These are phyloP conservation scores for Cephaloascus albidus DNA, from an alignment of 805 yeast genomes.

Conservation along the genomic window DNA sequence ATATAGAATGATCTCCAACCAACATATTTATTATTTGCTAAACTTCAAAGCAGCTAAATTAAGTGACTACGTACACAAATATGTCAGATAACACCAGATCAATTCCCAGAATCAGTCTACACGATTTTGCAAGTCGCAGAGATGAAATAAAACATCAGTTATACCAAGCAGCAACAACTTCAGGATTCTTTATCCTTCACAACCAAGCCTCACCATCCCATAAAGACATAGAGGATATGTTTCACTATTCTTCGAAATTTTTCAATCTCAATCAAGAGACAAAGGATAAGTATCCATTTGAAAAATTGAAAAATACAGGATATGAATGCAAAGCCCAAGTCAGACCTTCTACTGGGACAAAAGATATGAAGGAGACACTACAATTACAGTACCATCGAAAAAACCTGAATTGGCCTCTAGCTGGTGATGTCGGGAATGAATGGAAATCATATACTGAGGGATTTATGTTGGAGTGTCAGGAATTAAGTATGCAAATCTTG, in stretches of 20 bases:
- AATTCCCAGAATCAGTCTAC: constrained; percentile 18
- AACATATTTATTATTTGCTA: no score
- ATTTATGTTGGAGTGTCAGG: constrained; percentile 14
- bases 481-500: constrained; percentile 13
- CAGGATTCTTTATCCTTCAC: constrained; percentile 19
- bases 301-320: constrained; percentile 20
- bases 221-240: constrained; percentile 16
- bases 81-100: no score
- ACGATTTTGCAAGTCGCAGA: constrained; percentile 11
- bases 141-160: constrained; percentile 19
- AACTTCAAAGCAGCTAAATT: no score
- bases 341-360: constrained; percentile 23
- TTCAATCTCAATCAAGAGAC: constrained; percentile 12
- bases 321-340: constrained; percentile 20
- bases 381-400: constrained; percentile 20
- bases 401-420: constrained; percentile 19
- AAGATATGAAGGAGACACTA: constrained; percentile 19
- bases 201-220: constrained; percentile 20
- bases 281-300: constrained; percentile 18
- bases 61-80: no score
- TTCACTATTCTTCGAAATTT: constrained; percentile 11
- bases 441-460: constrained; percentile 13
- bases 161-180: constrained; percentile 15
- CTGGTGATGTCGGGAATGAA: constrained; percentile 15
- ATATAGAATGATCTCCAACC: no score